Percentiles rank a stretch among this genome's conserved stretches.
Conservation (phyloP, 768 basidiomycete species). For the Lactarius deliciosus region DNA sequence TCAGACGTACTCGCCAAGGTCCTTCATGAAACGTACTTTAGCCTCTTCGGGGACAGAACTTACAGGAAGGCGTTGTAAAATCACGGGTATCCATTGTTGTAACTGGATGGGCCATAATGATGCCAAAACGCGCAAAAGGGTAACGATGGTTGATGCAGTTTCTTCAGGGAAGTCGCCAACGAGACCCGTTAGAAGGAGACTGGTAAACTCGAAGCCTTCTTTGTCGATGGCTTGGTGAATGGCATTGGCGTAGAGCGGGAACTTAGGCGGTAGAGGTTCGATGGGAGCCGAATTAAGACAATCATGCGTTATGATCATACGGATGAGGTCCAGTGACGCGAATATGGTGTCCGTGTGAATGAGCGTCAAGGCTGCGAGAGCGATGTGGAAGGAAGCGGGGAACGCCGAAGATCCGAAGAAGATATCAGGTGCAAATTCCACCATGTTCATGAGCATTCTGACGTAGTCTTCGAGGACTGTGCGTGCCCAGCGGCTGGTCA, state of each 20-base stretch:
- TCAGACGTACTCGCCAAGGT: constrained; percentile 67
- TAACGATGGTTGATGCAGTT: constrained; percentile 64
- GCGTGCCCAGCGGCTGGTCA: not conserved
- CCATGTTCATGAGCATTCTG: constrained; percentile 70
- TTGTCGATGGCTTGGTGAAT: constrained; percentile 63
- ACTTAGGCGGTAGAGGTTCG: constrained; percentile 56
- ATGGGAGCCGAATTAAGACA: constrained; percentile 48
- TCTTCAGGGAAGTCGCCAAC: constrained; percentile 91
- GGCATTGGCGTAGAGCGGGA: constrained; percentile 56
- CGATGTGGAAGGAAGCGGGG: constrained; percentile 70
- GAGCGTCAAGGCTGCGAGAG: constrained; percentile 77
- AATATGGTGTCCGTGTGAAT: constrained; percentile 82
- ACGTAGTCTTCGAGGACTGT: constrained; percentile 93
- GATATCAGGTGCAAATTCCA: constrained; percentile 66
- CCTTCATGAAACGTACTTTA: constrained; percentile 69
- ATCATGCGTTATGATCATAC: constrained; percentile 72
- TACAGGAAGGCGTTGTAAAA: constrained; percentile 69
- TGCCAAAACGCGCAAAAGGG: constrained; percentile 71
- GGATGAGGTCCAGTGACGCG: constrained; percentile 78
- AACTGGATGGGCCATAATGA: constrained; percentile 68
- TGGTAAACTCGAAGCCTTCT: constrained; percentile 71
- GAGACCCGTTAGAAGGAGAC: constrained; percentile 71
- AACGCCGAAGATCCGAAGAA: constrained; percentile 80
- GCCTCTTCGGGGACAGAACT: constrained; percentile 59
- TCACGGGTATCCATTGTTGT: constrained; percentile 66